Evolutionary conservation across 2,329 filamentous ascomycete species (phyloP), one percentile per base, ranked within the genome.

Genomic region (Neonectria neomacrospora): DNA sequence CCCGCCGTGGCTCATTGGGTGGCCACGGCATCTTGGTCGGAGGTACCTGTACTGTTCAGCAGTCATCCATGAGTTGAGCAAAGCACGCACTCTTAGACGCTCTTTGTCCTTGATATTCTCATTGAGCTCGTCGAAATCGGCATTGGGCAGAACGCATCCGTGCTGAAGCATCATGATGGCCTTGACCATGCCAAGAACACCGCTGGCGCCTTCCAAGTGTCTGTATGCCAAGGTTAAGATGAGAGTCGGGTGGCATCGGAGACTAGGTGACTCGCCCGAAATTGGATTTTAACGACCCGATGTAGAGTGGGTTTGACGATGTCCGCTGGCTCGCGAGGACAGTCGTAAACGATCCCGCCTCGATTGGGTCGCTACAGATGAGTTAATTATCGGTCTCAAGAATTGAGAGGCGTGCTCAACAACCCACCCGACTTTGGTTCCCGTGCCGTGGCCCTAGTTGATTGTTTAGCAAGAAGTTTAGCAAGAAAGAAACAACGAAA

Each of bases 331-430:
- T 68, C 23, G 54, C 70, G n/a, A 66, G 63, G 58, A 71, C 64
- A 10, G 65, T 51, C 5, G 73, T 48, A 53, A 74, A 68, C 2
- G 73, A 69, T 8, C 70, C 66, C 1, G 71, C 68, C 54, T 76
- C 74, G 11, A 80, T 69, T 2, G 77, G 76, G 69, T 86, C 78
- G 54, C 80, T 77, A 58, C n/a, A 6, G 23, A 6, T 3, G 23
- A 26, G 79, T 72, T 51, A 68, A 12, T 75, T 64, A 45, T 45
- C n/a, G n/a, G n/a, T n/a, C n/a, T 34, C 54, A 23, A 23, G n/a
- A n/a, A 32, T 50, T 51, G 34, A 23, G 23, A 56, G 50, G 41
- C 30, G 23, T 22, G 18, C 22, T 11, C 9, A 48, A 30, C 26
- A 22, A 58, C 55, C 23, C 42, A 58, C 55, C 55, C 55, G 28